Evolutionary conservation across 2,329 filamentous ascomycete species (phyloP).

Genomic region (Monilinia vaccinii-corymbosi): DNA sequence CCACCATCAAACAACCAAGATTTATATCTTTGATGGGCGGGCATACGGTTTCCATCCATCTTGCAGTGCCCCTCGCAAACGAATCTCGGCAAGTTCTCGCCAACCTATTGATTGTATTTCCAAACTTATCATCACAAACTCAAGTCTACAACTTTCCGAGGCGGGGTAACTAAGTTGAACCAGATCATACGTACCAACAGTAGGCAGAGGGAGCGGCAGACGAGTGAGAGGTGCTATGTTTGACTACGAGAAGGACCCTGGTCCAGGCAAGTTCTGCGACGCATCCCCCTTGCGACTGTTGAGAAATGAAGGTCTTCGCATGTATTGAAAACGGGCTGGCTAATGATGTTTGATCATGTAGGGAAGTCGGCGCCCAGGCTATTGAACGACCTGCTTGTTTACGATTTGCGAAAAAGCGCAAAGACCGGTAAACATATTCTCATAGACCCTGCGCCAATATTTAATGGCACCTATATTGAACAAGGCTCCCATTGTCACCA

Average conservation of each 20-base stretch:
- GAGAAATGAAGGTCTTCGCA: background rate
- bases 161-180: background rate
- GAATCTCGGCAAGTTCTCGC: background rate
- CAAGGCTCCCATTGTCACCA: conserved; percentile 45
- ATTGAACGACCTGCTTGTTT: conserved; percentile 36
- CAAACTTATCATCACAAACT: background rate
- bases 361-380: conserved; percentile 44
- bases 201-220: background rate
- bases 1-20: background rate
- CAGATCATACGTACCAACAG: background rate
- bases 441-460: conserved; percentile 46
- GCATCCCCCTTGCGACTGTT: background rate
- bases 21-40: background rate
- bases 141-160: background rate
- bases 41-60: background rate
- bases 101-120: background rate
- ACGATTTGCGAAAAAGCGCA: conserved; percentile 32
- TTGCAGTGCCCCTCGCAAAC: background rate
- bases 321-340: background rate
- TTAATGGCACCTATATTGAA: conserved; percentile 25
- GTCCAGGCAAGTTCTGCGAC: conserved; percentile 9
- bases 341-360: conserved; percentile 19
- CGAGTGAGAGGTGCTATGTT: conserved; percentile 2
- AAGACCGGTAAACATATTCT: conserved; percentile 40
- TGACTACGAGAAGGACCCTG: conserved; percentile 1